These are phyloP conservation scores for Microbotryum saponariae DNA, from an alignment of 1,284 basidiomycete genomes.

Conservation along the genomic window DNA sequence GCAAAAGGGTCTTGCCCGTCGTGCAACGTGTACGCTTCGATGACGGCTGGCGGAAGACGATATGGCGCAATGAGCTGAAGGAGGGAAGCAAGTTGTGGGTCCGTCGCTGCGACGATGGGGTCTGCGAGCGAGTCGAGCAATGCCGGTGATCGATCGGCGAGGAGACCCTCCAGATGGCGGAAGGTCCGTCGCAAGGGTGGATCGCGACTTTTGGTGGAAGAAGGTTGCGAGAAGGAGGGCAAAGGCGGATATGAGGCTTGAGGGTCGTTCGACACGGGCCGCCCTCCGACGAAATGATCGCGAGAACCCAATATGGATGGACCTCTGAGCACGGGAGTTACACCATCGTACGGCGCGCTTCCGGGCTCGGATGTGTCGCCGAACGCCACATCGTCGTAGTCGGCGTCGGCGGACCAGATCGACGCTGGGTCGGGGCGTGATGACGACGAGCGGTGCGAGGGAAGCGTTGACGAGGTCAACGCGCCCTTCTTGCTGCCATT, in stretches of 20 bases:
- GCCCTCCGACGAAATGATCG: neutral
- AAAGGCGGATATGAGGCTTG: conserved; percentile 15
- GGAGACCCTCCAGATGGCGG: conserved; percentile 21
- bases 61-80: conserved; percentile 28
- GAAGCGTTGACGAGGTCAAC: no score
- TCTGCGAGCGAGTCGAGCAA: conserved; percentile 33
- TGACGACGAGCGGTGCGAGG: neutral
- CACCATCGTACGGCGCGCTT: neutral
- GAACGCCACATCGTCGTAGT: neutral
- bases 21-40: conserved; percentile 35
- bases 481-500: no score
- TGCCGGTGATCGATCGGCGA: conserved; percentile 27
- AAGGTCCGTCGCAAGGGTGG: conserved; percentile 29
- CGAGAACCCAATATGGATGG: neutral
- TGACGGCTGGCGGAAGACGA: conserved; percentile 33
- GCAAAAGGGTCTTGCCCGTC: conserved; percentile 37
- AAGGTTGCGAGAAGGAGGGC: conserved; percentile 25
- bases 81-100: conserved; percentile 15
- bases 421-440: neutral
- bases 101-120: conserved; percentile 3
- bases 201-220: conserved; percentile 9
- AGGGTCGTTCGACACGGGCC: neutral
- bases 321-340: no score
- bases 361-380: neutral
- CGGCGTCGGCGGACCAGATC: neutral